Percentiles rank a stretch among this genome's conserved stretches.
phyloP scores from a whole-genome alignment of 148 eudicot species.

The Spergularia bocconei region DNA sequence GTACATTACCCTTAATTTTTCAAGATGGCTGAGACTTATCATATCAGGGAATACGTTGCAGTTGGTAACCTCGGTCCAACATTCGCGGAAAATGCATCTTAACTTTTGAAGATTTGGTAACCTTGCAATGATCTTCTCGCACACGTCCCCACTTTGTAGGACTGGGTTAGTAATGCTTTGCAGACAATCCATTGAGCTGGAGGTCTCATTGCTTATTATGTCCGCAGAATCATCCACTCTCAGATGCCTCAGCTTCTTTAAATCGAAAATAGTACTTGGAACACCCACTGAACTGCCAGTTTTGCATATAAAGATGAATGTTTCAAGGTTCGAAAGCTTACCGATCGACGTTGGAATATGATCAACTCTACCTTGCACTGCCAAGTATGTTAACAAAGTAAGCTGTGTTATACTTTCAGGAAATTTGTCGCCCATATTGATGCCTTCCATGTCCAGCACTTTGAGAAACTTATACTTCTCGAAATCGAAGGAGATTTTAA shows the following conservation, averaged over 20 bases:
- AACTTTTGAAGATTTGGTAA: constrained; percentile 2
- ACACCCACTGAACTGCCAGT: neutral
- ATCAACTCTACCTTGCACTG: neutral
- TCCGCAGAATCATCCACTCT: neutral
- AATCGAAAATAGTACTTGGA: neutral
- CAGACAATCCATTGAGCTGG: neutral
- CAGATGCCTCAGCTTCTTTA: neutral
- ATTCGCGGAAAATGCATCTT: neutral
- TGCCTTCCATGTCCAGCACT: constrained; percentile 12
- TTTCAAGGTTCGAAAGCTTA: constrained; percentile 6
- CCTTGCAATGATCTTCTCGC: neutral
- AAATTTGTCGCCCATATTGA: neutral
- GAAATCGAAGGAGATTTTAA: neutral
- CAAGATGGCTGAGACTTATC: neutral
- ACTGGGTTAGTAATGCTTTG: neutral
- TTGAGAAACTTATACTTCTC: constrained; percentile 1
- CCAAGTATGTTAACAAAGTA: neutral
- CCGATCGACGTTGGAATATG: constrained; percentile 6
- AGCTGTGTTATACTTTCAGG: constrained; percentile 6
- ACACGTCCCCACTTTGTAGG: neutral
- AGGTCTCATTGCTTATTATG: neutral
- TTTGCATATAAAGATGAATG: neutral
- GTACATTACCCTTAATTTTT: neutral
- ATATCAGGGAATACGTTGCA: constrained; percentile 9
- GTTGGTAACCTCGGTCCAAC: constrained; percentile 1